phyloP scores from a whole-genome alignment of 2,329 filamentous ascomycete species.

The Xylariaceae sp. region DNA sequence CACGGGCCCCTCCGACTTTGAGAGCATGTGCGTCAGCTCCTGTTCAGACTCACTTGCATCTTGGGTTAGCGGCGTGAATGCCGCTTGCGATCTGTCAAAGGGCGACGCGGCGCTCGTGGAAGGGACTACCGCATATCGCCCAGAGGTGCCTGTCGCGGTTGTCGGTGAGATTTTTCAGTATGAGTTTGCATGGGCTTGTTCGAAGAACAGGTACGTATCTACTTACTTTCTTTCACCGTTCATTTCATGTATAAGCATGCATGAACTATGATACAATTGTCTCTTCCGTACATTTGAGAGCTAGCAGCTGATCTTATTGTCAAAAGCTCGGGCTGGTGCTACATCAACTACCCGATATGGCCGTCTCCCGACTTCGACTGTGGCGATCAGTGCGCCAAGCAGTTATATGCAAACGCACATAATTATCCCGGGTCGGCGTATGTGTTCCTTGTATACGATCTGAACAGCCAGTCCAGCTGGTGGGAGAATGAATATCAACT shows the following conservation, averaged over 20 bases:
- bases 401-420: slow-evolving; percentile 28
- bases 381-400: slow-evolving; percentile 23
- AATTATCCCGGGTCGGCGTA: slow-evolving; percentile 26
- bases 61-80: slow-evolving; percentile 25
- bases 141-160: slow-evolving; percentile 12
- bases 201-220: slow-evolving; percentile 16
- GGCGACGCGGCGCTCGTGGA: slow-evolving; percentile 26
- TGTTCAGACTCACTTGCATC: slow-evolving; percentile 25
- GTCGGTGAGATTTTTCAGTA: slow-evolving; percentile 24
- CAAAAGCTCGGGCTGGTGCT: slow-evolving; percentile 25
- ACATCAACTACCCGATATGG: slow-evolving; percentile 20
- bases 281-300: neutral
- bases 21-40: slow-evolving; percentile 24
- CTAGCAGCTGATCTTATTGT: neutral
- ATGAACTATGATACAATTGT: neutral
- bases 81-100: slow-evolving; percentile 19
- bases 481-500: slow-evolving; percentile 25
- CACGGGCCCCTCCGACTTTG: slow-evolving; percentile 21
- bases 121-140: slow-evolving; percentile 7
- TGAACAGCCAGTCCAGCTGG: slow-evolving; percentile 20
- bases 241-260: neutral
- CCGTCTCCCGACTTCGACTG: slow-evolving; percentile 23
- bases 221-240: neutral
- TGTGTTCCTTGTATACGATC: slow-evolving; percentile 23
- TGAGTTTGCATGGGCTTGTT: slow-evolving; percentile 20